These are phyloP conservation scores for Taphrina flavorubra DNA, from an alignment of 1,139 yeast species.

Conservation along the genomic window DNA sequence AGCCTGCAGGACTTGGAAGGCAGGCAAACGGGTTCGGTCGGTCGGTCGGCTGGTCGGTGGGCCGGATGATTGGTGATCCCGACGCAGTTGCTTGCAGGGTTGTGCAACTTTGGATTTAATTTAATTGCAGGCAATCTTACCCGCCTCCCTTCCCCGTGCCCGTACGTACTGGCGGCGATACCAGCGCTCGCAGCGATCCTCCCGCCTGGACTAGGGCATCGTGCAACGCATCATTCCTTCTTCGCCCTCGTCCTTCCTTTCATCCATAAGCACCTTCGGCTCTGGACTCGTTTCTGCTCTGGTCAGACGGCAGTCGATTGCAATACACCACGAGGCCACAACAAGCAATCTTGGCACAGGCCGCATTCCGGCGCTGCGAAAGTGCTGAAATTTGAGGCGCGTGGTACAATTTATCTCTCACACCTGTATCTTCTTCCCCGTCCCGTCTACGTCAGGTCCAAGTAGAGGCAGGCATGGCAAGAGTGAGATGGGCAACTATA, in stretches of 20 bases:
- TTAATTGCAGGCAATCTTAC: too few relatives aligned
- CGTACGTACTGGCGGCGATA: constrained; percentile 1
- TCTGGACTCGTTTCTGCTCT: neutral
- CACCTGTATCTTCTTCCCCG: constrained; percentile 8
- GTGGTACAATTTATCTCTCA: constrained; percentile 8
- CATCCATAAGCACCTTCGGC: neutral
- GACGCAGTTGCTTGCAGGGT: too few relatives aligned
- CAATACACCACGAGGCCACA: constrained; percentile 1
- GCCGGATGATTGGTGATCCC: constrained; percentile 9
- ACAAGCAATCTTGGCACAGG: neutral
- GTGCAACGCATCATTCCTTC: neutral
- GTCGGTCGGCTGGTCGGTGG: neutral
- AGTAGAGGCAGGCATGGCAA: constrained; percentile 18
- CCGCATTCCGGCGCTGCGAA: constrained; percentile 9
- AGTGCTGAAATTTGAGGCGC: constrained; percentile 15
- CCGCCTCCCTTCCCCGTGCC: neutral
- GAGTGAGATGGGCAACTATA: constrained; percentile 82
- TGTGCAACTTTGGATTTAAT: neutral
- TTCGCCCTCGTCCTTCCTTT: neutral
- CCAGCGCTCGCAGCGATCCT: neutral
- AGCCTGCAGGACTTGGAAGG: too few relatives aligned
- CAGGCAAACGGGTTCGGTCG: neutral
- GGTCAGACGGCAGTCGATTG: neutral
- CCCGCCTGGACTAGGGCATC: neutral
- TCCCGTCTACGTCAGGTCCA: constrained; percentile 8